Conservation (phyloP, 805 yeast species). For the Lachancea thermotolerans region DNA sequence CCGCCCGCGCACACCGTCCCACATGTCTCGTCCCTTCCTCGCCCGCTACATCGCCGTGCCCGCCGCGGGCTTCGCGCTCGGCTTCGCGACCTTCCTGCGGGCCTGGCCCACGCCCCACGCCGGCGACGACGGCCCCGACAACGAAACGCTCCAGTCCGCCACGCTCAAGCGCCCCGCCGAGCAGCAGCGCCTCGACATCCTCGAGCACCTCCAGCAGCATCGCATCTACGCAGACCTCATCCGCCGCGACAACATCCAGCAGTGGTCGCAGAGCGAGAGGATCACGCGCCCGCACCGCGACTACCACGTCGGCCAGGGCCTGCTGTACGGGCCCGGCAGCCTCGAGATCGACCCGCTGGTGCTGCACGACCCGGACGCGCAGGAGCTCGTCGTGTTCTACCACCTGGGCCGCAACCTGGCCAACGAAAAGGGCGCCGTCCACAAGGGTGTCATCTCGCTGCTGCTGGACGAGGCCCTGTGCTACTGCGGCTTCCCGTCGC, state of each 20-base stretch:
- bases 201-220: constrained; percentile 20
- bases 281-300: constrained; percentile 53
- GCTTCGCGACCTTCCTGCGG: constrained; percentile 23
- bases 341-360: constrained; percentile 73
- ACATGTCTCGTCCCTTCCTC: constrained; percentile 1
- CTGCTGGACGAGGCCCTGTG: constrained; percentile 81
- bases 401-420: constrained; percentile 62
- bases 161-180: constrained; percentile 18
- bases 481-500: constrained; percentile 71
- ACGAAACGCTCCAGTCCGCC: constrained; percentile 8
- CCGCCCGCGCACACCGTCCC: neutral
- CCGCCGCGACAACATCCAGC: constrained; percentile 12
- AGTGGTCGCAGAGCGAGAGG: constrained; percentile 35
- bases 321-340: constrained; percentile 59
- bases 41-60: constrained; percentile 24
- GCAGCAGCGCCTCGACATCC: constrained; percentile 22
- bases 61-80: constrained; percentile 25
- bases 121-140: constrained; percentile 6
- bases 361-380: constrained; percentile 43
- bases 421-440: constrained; percentile 68
- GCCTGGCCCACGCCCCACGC: constrained; percentile 30
- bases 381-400: constrained; percentile 56
- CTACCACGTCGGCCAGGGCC: constrained; percentile 66
- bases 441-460: constrained; percentile 74
- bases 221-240: constrained; percentile 18